Evolutionary conservation across 257 asterid genomes (phyloP).

Genomic region (Solanum piurae): DNA sequence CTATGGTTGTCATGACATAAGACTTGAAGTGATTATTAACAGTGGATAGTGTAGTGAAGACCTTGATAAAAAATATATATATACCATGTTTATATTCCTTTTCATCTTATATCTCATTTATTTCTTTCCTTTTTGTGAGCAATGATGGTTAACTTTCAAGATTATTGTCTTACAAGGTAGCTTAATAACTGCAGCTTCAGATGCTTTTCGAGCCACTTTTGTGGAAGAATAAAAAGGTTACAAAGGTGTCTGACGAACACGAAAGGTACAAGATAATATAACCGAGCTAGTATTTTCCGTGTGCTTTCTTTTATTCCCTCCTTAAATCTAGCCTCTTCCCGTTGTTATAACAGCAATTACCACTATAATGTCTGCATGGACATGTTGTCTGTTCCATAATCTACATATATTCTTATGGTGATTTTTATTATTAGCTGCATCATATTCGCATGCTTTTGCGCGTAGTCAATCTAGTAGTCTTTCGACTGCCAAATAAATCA

Average conservation of each 20-base stretch:
- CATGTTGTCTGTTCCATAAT: background rate
- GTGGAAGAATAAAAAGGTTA: constrained; percentile 54
- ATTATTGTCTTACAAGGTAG: background rate
- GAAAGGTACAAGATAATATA: constrained; percentile 43
- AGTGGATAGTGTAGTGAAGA: background rate
- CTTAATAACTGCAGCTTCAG: constrained; percentile 50
- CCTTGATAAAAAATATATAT: background rate
- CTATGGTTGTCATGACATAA: background rate
- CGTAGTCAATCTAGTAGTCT: background rate
- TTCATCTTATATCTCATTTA: background rate
- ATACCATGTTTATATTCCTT: background rate
- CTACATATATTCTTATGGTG: background rate
- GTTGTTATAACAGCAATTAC: background rate
- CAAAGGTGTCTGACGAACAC: constrained; percentile 22
- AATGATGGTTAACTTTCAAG: background rate
- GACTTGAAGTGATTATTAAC: background rate
- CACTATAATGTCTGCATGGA: background rate
- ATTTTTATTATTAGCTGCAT: background rate
- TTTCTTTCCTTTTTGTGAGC: background rate
- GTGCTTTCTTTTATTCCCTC: background rate
- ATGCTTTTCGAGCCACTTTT: constrained; percentile 69
- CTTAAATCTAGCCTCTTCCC: background rate
- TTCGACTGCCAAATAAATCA: background rate
- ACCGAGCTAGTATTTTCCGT: background rate
- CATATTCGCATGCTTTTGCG: background rate